phyloP scores from a whole-genome alignment of 805 yeast species.

The Saturnispora halmiae region DNA sequence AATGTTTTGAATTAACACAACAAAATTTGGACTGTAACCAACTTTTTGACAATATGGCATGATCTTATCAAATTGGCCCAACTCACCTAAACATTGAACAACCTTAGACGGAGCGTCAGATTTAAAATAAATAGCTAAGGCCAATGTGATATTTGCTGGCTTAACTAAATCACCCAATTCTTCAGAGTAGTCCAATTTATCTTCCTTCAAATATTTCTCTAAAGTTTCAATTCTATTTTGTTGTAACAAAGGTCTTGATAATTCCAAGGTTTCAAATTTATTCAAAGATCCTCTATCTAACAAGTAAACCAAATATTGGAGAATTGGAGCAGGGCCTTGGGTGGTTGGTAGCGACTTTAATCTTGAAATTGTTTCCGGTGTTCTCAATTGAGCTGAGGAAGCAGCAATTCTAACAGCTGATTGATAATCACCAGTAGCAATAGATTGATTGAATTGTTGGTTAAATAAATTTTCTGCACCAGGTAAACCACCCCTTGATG shows the following conservation, averaged over 20 bases:
- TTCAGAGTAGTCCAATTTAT: slow-evolving; percentile 89
- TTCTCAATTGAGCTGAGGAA: slow-evolving; percentile 83
- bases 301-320: slow-evolving; percentile 84
- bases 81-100: slow-evolving; percentile 83
- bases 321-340: slow-evolving; percentile 91
- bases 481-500: slow-evolving; percentile 92
- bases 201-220: slow-evolving; percentile 95
- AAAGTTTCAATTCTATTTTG: slow-evolving; percentile 89
- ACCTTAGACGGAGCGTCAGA: slow-evolving; percentile 81
- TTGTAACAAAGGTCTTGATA: slow-evolving; percentile 90
- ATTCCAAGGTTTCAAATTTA: slow-evolving; percentile 86
- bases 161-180: slow-evolving; percentile 95
- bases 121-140: slow-evolving; percentile 83
- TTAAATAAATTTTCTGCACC: slow-evolving; percentile 91
- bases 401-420: slow-evolving; percentile 97
- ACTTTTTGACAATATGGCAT: slow-evolving; percentile 89
- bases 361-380: slow-evolving; percentile 88
- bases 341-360: slow-evolving; percentile 84
- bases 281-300: slow-evolving; percentile 89
- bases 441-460: slow-evolving; percentile 83
- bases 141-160: slow-evolving; percentile 75
- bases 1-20: slow-evolving; percentile 81
- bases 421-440: slow-evolving; percentile 77
- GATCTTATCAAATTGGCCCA: slow-evolving; percentile 94
- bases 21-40: slow-evolving; percentile 80